These are phyloP conservation scores for Rosa multiflora DNA, from an alignment of 306 rosid genomes.

Conservation along the genomic window DNA sequence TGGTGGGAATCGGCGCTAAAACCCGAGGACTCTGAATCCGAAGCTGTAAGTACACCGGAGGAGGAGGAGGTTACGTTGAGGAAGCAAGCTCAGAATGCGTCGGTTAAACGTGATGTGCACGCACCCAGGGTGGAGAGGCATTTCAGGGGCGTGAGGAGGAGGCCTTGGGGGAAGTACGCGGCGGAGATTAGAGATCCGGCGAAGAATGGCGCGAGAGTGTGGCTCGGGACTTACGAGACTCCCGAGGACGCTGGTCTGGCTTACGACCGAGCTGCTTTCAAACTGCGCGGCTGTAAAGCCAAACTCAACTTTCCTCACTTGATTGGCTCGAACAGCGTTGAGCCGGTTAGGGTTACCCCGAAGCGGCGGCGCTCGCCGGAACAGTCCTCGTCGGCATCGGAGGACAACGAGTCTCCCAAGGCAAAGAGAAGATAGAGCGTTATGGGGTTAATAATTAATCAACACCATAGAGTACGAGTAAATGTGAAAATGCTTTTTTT, in stretches of 20 bases:
- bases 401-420: background rate
- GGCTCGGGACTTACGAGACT: conserved; percentile 53
- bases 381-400: background rate
- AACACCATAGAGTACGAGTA: background rate
- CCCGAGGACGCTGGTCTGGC: conserved; percentile 50
- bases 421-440: conserved; percentile 1
- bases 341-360: conserved; percentile 2
- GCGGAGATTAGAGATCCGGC: conserved; percentile 41
- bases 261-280: conserved; percentile 54
- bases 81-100: background rate
- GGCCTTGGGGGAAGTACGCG: conserved; percentile 62
- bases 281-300: conserved; percentile 46
- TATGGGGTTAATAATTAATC: background rate
- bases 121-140: conserved; percentile 1
- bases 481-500: background rate
- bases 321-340: conserved; percentile 11
- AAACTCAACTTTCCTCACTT: conserved; percentile 58
- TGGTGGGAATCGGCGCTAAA: background rate
- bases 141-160: conserved; percentile 49
- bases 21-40: background rate
- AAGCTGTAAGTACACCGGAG: background rate
- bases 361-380: conserved; percentile 15
- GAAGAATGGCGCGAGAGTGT: conserved; percentile 45
- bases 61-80: background rate
- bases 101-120: background rate